These are phyloP conservation scores for Aureobasidium sp. DNA, from an alignment of 2,329 filamentous ascomycete species.

Conservation along the genomic window DNA sequence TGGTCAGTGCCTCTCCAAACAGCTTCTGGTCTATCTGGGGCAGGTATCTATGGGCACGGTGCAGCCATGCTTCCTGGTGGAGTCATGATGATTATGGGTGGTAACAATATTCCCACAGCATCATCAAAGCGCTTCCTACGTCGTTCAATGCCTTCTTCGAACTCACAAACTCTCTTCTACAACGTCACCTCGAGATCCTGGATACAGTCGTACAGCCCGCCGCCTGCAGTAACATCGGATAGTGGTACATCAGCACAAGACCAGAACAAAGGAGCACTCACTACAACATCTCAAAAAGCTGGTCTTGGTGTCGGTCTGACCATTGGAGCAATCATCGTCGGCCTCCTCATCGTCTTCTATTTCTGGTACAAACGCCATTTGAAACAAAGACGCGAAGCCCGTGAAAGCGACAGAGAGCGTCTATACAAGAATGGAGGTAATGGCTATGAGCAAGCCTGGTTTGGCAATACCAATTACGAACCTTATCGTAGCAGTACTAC, in stretches of 20 bases:
- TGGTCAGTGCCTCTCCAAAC: slow-evolving; percentile 57
- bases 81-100: slow-evolving; percentile 56
- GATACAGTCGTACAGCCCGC: slow-evolving; percentile 49
- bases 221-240: slow-evolving; percentile 14
- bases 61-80: slow-evolving; percentile 55
- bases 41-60: slow-evolving; percentile 55
- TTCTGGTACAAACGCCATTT: slow-evolving; percentile 41
- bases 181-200: slow-evolving; percentile 56
- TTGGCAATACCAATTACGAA: not conserved
- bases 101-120: slow-evolving; percentile 44
- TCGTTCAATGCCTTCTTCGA: slow-evolving; percentile 33
- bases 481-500: not conserved
- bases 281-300: slow-evolving; percentile 39
- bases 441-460: slow-evolving; percentile 8
- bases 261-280: slow-evolving; percentile 32
- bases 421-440: slow-evolving; percentile 13
- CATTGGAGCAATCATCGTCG: slow-evolving; percentile 37
- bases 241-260: slow-evolving; percentile 19
- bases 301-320: slow-evolving; percentile 41
- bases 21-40: slow-evolving; percentile 34
- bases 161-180: slow-evolving; percentile 49
- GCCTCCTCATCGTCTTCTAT: slow-evolving; percentile 38
- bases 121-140: slow-evolving; percentile 28
- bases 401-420: slow-evolving; percentile 16
- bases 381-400: slow-evolving; percentile 31